Conservation (phyloP, 306 rosid genomes). For the Phaseolus lunatus region DNA sequence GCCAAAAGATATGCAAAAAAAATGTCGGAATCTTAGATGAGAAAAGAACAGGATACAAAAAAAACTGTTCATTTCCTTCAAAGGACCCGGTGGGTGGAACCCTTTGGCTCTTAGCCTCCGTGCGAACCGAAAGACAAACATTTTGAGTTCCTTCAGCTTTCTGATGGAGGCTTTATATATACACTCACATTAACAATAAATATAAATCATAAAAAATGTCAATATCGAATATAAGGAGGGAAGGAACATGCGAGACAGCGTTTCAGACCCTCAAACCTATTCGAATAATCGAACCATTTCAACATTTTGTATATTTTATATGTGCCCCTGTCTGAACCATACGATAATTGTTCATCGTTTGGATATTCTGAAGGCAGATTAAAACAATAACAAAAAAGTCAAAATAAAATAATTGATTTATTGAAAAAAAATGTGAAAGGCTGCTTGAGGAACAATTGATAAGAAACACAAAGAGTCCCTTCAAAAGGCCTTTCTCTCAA, state of each 20-base stretch:
- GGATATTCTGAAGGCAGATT: constrained; percentile 46
- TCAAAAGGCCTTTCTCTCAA: constrained; percentile 42
- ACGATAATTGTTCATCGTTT: neutral
- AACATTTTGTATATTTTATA: neutral
- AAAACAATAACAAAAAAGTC: neutral
- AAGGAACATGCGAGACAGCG: too few relatives aligned
- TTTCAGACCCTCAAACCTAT: constrained; percentile 33
- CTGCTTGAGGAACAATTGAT: constrained; percentile 37
- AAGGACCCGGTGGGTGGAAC: constrained; percentile 23
- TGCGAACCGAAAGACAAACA: constrained; percentile 47
- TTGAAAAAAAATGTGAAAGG: constrained; percentile 30
- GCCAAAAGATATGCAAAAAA: too few relatives aligned
- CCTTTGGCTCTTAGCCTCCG: constrained; percentile 31
- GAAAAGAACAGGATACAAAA: constrained; percentile 29
- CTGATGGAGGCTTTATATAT: constrained; percentile 33
- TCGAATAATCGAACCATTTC: neutral
- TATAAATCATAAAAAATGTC: too few relatives aligned
- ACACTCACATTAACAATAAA: too few relatives aligned
- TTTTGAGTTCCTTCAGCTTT: constrained; percentile 25
- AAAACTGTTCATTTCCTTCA: constrained; percentile 27
- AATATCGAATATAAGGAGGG: too few relatives aligned
- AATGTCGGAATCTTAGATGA: constrained; percentile 37
- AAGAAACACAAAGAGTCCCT: neutral
- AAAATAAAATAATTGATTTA: neutral
- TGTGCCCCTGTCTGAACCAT: constrained; percentile 52